These are phyloP conservation scores for Vitis riparia DNA, from an alignment of 164 flowering plant genomes.

Conservation along the genomic window DNA sequence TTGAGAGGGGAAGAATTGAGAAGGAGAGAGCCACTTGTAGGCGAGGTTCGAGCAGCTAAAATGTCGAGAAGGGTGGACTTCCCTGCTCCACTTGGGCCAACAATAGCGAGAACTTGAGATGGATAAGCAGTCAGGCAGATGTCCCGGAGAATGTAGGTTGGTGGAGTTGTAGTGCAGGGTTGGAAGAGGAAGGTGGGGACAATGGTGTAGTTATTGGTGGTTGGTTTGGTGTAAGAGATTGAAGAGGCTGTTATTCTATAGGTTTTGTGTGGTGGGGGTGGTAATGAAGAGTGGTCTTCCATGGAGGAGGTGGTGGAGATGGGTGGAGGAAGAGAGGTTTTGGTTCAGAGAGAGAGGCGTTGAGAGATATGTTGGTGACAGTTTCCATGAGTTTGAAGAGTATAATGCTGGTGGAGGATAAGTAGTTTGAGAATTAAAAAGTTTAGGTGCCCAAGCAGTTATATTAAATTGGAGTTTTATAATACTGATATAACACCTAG, in stretches of 20 bases:
- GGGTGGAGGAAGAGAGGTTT: slow-evolving; percentile 13
- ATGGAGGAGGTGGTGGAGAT: slow-evolving; percentile 23
- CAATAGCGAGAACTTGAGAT: slow-evolving; percentile 77
- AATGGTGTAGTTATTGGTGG: slow-evolving; percentile 22
- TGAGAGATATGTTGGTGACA: slow-evolving; percentile 1
- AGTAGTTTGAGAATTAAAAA: not conserved
- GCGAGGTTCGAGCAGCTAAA: slow-evolving; percentile 67
- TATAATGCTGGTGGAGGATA: slow-evolving; percentile 4
- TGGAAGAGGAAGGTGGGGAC: slow-evolving; percentile 34
- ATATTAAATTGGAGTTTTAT: too few relatives aligned
- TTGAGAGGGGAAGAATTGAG: slow-evolving; percentile 68
- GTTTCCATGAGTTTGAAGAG: not conserved
- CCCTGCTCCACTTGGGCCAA: slow-evolving; percentile 94
- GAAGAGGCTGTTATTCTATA: slow-evolving; percentile 62
- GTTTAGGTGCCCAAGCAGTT: too few relatives aligned
- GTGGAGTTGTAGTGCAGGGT: slow-evolving; percentile 45
- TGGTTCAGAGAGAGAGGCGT: not conserved
- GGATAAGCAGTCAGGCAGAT: slow-evolving; percentile 74
- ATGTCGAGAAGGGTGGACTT: slow-evolving; percentile 95
- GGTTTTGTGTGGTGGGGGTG: slow-evolving; percentile 30
- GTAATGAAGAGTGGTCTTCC: slow-evolving; percentile 8
- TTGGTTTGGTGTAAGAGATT: slow-evolving; percentile 64
- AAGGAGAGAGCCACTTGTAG: slow-evolving; percentile 60
- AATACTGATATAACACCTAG: too few relatives aligned
- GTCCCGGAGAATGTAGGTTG: slow-evolving; percentile 60